Evolutionary conservation across 2,329 filamentous ascomycete genomes (phyloP), one percentile per base, ranked within the genome.

Genomic region (Pleoardoris graminearum): DNA sequence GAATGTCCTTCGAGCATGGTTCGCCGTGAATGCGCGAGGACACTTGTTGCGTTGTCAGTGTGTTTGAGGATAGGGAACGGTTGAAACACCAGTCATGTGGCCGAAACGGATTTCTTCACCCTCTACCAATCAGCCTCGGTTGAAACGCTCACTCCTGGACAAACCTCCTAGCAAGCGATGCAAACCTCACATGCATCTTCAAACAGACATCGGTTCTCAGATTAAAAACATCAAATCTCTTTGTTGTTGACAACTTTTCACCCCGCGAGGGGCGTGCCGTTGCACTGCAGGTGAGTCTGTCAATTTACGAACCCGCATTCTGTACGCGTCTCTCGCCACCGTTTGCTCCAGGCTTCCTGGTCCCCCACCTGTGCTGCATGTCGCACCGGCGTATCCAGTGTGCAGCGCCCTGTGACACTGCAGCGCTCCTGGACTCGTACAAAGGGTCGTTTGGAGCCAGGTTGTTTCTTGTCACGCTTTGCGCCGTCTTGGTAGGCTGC

Each of bases 321-420:
- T 57, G 32, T 47, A 61, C 61, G 61, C 65, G 55, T 61, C 54
- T 33, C 33, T 55, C 48, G 33, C 48, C 42, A 16, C 46, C 27
- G 56, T 42, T 48, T 51, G 50, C 47, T 38, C 57, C 49, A 43
- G 29, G 25, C 30, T 33, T 23, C 42, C 48, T 46, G 35, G 39
- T 59, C 37, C 54, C 53, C 55, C 53, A 53, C 54, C 58, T n/a
- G n/a, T n/a, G n/a, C 52, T 58, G 51, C 54, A 57, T 53, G 68
- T 72, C 67, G 63, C 69, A 70, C 61, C 55, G 65, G 62, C 61
- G 67, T 69, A 53, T 69, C 65, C 57, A 68, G 56, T 63, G 51
- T 53, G 51, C 54, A 55, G 50, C 52, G 59, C 57, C 63, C 54
- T 55, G 60, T 66, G 58, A 61, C 59, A 60, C 62, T 38, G 55